These are phyloP conservation scores for Biscogniauxia sp. DNA, from an alignment of 2,329 filamentous ascomycete genomes.

Conservation along the genomic window DNA sequence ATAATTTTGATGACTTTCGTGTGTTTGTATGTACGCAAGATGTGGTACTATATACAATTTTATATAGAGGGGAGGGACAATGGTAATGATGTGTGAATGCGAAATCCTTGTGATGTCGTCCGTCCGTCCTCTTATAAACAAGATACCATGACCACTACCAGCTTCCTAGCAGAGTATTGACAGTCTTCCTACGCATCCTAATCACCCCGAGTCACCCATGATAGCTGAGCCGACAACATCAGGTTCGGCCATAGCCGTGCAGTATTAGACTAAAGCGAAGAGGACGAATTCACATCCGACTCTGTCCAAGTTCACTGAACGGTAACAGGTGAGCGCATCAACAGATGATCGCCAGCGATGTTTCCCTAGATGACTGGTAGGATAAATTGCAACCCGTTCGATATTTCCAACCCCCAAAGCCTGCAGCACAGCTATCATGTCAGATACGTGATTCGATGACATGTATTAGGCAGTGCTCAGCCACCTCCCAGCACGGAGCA, in stretches of 20 bases:
- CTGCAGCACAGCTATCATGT: no score
- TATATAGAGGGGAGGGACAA: background rate
- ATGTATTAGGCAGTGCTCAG: background rate
- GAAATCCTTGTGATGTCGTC: background rate
- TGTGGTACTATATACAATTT: background rate
- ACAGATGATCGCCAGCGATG: no score
- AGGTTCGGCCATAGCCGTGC: background rate
- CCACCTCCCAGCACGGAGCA: background rate
- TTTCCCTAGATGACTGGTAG: no score
- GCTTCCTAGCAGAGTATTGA: background rate
- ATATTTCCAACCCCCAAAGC: no score
- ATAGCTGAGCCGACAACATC: background rate
- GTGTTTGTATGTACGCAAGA: background rate
- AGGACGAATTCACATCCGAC: background rate
- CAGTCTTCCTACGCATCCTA: background rate
- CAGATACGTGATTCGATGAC: background rate
- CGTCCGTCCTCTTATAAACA: background rate
- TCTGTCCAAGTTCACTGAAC: no score
- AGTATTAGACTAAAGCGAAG: background rate
- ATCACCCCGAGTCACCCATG: background rate
- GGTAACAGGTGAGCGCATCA: no score
- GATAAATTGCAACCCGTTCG: no score
- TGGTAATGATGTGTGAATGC: background rate
- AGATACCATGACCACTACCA: background rate
- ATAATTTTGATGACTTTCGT: background rate